Evolutionary conservation across 345 rosid genomes (phyloP), one percentile per base, ranked within the genome.

Genomic region (Pistacia vera): DNA sequence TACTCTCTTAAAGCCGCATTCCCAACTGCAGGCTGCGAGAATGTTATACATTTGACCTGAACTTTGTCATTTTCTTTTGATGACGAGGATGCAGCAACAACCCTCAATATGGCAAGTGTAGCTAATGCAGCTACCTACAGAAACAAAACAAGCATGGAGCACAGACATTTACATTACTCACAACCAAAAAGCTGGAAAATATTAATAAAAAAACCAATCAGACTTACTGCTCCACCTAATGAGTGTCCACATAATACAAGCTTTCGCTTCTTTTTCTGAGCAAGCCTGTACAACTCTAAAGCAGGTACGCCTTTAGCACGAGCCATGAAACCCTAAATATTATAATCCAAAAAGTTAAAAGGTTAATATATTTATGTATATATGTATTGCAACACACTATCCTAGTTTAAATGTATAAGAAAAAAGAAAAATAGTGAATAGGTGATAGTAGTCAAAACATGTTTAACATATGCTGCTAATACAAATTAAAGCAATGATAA

Each of bases 221-320:
- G 75, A 86, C 92, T 84, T 87, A 95, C 99, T 66, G 99, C 99
- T 70, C 99, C 99, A 78, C 99, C 99, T 83, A 95, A 97, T 70
- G 99, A 93, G 85, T 95, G 99, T 57, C 99, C 98, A 86, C 99
- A 95, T 56, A 95, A 81, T 20, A 93, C 99, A 82, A 95, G 97
- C 82, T 95, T 95, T 8, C 88, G 77, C 71, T 95, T 89, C 91
- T 93, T 95, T 84, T 93, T 93, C 81, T 92, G 92, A 83, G 99
- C 99, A 84, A 95, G 98, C 76, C 89, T 88, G 85, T 93, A 95
- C 75, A 95, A 78, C 85, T 95, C 99, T 76, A 95, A 83, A 86
- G 99, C 96, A 74, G 99, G 99, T 85, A 95, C 93, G 70, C 99
- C 98, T 80, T 95, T 90, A 70, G 99, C 99, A 84, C 98, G 98